Evolutionary conservation across 345 rosid genomes (phyloP), one percentile per base, ranked within the genome.

Genomic region (Triadica sebifera): DNA sequence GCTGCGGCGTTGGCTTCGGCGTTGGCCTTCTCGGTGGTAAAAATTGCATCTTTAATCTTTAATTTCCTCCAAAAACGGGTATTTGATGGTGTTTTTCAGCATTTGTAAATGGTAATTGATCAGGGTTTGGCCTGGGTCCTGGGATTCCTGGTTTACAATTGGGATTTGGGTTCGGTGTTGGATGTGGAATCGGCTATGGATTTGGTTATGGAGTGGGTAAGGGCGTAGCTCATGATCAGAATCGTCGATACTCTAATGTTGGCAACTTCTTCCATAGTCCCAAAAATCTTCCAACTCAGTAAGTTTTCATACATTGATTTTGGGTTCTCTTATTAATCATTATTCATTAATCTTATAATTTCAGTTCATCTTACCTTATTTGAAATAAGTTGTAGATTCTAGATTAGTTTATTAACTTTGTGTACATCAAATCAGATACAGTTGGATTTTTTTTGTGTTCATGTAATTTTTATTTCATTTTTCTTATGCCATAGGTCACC

Each of bases 111-210:
- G 69, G 4, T n/a, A 3, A 58, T 61, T 56, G 43, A 64, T 37
- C 65, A 90, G 98, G 98, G 70, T 76, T 86, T 37, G 95, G 98
- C 57, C 72, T 92, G 34, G 97, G 97, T 67, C 97, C 95, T 69
- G 98, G 97, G 53, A 65, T 91, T 77, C 96, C 98, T 45, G 94
- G 97, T 60, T 76, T 94, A 59, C 93, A 91, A 71, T 75, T 92
- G 20, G 98, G 97, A 20, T 70, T 89, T 17, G 96, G 97, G 34
- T 71, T 91, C 34, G 98, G 97, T 59, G 91, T 86, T 38, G 98
- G 98, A 55, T 92, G 98, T 78, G 98, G 97, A 24, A 66, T 92
- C 69, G 97, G 98, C 57, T 74, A 88, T 20, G 98, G 98, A 24
- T 92, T 94, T 84, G 97, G 94, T 4, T 94, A 92, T 86, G 97